These are phyloP conservation scores for Eucalyptus tenuipes DNA, from an alignment of 345 rosid genomes.

Conservation along the genomic window DNA sequence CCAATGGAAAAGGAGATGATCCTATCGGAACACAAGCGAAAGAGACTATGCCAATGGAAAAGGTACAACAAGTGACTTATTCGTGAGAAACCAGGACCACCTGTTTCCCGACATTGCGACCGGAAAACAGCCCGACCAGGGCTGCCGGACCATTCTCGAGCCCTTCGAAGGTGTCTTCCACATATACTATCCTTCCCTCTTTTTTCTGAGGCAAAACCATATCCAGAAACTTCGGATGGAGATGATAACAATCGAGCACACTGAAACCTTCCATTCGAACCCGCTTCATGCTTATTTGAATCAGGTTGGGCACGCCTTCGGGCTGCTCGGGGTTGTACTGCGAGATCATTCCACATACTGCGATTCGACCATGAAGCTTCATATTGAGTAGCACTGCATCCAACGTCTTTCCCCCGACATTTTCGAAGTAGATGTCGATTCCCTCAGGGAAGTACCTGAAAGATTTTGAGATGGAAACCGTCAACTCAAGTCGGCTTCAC, in stretches of 20 bases:
- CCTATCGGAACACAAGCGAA: no score
- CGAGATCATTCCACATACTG: no score
- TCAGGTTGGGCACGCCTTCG: background rate
- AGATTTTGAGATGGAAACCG: background rate
- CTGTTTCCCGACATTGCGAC: background rate
- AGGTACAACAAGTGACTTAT: background rate
- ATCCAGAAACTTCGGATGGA: background rate
- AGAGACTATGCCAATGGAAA: background rate
- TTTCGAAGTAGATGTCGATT: background rate
- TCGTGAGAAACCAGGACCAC: background rate
- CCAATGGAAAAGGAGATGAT: no score
- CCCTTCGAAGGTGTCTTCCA: background rate
- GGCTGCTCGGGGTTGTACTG: no score
- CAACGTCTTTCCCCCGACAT: no score
- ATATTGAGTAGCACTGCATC: no score
- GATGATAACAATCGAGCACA: background rate
- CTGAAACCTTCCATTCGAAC: background rate
- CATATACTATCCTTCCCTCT: background rate
- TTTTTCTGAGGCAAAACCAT: background rate
- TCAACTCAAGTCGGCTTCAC: background rate
- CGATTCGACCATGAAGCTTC: no score
- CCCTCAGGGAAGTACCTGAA: background rate
- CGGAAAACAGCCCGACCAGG: background rate
- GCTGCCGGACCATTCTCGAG: background rate
- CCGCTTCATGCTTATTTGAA: background rate